A percentile compares a stretch with the other conserved stretches of the same genome.
These are phyloP conservation scores for Hymenoscyphus scutula DNA, from an alignment of 2,329 filamentous ascomycete species.

Conservation along the genomic window DNA sequence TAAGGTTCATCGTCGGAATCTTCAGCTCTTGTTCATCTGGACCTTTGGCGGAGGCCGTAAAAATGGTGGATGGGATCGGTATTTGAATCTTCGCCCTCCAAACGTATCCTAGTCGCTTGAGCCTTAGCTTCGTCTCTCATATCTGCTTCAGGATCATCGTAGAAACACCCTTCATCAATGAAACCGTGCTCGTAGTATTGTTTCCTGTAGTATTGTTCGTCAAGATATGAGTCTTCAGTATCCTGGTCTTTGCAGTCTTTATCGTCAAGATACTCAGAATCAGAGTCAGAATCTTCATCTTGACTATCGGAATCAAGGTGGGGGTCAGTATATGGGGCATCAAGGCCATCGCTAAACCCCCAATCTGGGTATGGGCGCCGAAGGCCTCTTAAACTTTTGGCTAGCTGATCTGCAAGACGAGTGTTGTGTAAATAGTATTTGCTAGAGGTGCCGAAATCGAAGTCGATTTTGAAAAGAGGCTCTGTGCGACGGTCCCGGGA, in stretches of 20 bases:
- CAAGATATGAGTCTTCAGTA: too few relatives aligned
- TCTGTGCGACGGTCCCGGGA: background rate
- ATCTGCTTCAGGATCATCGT: background rate
- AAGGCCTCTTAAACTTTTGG: background rate
- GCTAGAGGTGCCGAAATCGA: background rate
- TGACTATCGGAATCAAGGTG: too few relatives aligned
- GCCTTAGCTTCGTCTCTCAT: too few relatives aligned
- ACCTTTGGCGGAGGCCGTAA: too few relatives aligned
- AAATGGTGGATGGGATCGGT: too few relatives aligned
- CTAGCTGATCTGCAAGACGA: background rate
- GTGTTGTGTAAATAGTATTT: background rate
- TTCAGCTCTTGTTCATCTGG: too few relatives aligned
- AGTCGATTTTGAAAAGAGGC: background rate
- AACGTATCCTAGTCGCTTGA: too few relatives aligned
- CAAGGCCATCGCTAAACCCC: background rate
- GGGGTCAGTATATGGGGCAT: too few relatives aligned
- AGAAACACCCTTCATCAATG: background rate
- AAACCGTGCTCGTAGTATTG: background rate
- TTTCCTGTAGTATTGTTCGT: background rate
- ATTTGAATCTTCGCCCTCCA: too few relatives aligned
- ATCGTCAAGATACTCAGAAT: background rate
- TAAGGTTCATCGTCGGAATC: too few relatives aligned
- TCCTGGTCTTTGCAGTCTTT: background rate
- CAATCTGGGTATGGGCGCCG: background rate
- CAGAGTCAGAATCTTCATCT: too few relatives aligned